phyloP scores from a whole-genome alignment of 108 stramenopile species.

The Cyclotella kingstonii region DNA sequence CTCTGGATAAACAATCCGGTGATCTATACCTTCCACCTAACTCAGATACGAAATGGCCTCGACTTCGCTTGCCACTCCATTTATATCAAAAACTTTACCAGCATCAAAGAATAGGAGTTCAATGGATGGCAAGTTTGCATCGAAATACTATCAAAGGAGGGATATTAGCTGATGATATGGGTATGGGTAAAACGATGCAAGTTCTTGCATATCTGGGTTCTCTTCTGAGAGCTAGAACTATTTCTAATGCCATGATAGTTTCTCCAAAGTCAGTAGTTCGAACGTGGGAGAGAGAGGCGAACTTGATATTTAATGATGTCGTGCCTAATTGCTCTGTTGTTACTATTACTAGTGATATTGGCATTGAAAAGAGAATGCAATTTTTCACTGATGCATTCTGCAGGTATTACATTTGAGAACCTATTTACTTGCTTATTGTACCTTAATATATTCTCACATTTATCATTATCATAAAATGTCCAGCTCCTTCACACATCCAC shows the following conservation, averaged over 20 bases:
- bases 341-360: conserved; percentile 57
- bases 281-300: conserved; percentile 76
- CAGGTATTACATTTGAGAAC: conserved; percentile 23
- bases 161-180: conserved; percentile 45
- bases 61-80: conserved; percentile 47
- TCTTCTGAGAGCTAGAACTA: conserved; percentile 64
- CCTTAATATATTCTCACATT: neutral
- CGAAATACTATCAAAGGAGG: conserved; percentile 77
- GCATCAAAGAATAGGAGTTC: conserved; percentile 85
- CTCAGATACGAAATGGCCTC: conserved; percentile 48
- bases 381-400: conserved; percentile 55
- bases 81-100: conserved; percentile 67
- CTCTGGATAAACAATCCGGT: conserved; percentile 13
- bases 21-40: conserved; percentile 23
- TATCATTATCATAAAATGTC: conserved; percentile 1
- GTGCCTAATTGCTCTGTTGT: conserved; percentile 46
- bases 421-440: neutral
- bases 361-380: conserved; percentile 33
- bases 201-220: conserved; percentile 62
- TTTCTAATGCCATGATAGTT: conserved; percentile 71
- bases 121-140: conserved; percentile 90
- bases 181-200: conserved; percentile 73
- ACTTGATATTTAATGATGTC: conserved; percentile 39
- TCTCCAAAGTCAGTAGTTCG: conserved; percentile 71
- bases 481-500: conserved; percentile 41